These are phyloP conservation scores for Ottelia alismoides DNA, from an alignment of 106 monocot genomes.

Conservation along the genomic window DNA sequence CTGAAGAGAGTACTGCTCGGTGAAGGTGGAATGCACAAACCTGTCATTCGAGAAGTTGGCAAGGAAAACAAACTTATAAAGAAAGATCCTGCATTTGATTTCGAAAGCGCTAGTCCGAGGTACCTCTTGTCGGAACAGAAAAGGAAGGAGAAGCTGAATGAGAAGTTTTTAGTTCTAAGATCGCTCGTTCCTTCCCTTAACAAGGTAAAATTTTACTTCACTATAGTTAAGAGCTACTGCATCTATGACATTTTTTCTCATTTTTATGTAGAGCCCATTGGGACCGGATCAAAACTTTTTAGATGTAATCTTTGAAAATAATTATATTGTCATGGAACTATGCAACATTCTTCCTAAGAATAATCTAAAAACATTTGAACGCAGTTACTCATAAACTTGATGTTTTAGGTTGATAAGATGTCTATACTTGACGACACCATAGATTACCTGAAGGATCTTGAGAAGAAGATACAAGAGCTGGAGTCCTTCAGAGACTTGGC, in stretches of 20 bases:
- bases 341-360: too few relatives aligned
- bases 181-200: constrained; percentile 59
- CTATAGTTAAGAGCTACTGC: too few relatives aligned
- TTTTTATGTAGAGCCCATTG: too few relatives aligned
- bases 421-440: constrained; percentile 62
- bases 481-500: constrained; percentile 32
- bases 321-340: too few relatives aligned
- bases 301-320: too few relatives aligned
- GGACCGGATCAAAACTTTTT: too few relatives aligned
- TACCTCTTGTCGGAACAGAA: constrained; percentile 54
- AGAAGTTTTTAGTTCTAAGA: constrained; percentile 60
- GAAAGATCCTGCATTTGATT: constrained; percentile 17
- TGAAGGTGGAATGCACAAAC: constrained; percentile 16
- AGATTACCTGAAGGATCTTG: constrained; percentile 67
- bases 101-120: constrained; percentile 24
- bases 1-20: constrained; percentile 48
- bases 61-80: constrained; percentile 14
- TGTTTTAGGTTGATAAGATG: too few relatives aligned
- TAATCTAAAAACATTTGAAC: too few relatives aligned
- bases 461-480: constrained; percentile 55
- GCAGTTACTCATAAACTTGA: too few relatives aligned
- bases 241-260: too few relatives aligned
- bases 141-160: constrained; percentile 68
- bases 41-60: neutral
- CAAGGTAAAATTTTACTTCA: constrained; percentile 36